phyloP scores from a whole-genome alignment of 805 yeast species.

The Zygosaccharomyces siamensis region DNA sequence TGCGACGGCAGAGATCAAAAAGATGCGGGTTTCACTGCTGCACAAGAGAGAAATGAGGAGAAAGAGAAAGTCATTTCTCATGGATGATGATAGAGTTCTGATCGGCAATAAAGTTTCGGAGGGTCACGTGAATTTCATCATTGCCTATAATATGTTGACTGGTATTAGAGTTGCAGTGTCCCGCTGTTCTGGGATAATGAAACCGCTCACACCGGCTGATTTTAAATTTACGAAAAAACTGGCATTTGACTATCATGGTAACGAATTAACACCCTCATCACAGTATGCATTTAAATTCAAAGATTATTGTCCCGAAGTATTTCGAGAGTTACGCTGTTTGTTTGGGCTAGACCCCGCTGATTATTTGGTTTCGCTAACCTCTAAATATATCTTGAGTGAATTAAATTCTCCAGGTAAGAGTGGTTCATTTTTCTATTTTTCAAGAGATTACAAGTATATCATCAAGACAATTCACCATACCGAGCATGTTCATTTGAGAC shows the following conservation, averaged over 20 bases:
- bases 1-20: conserved; percentile 43
- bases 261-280: conserved; percentile 86
- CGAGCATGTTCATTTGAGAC: conserved; percentile 80
- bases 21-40: conserved; percentile 47
- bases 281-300: conserved; percentile 94
- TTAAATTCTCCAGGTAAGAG: conserved; percentile 95
- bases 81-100: conserved; percentile 51
- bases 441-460: conserved; percentile 88
- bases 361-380: conserved; percentile 84
- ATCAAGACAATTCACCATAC: conserved; percentile 93
- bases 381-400: conserved; percentile 87
- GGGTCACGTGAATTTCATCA: conserved; percentile 87
- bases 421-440: conserved; percentile 93
- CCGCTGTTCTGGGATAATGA: conserved; percentile 80
- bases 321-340: conserved; percentile 69
- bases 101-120: conserved; percentile 83
- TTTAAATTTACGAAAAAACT: conserved; percentile 70
- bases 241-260: conserved; percentile 82
- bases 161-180: conserved; percentile 96
- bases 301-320: conserved; percentile 93
- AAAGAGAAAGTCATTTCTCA: conserved; percentile 39
- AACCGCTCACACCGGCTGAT: conserved; percentile 61
- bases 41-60: conserved; percentile 42
- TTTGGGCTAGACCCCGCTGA: conserved; percentile 96
- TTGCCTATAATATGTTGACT: conserved; percentile 96